Evolutionary conservation across 805 yeast genomes (phyloP).

Genomic region (Sugiyamaella americana): DNA sequence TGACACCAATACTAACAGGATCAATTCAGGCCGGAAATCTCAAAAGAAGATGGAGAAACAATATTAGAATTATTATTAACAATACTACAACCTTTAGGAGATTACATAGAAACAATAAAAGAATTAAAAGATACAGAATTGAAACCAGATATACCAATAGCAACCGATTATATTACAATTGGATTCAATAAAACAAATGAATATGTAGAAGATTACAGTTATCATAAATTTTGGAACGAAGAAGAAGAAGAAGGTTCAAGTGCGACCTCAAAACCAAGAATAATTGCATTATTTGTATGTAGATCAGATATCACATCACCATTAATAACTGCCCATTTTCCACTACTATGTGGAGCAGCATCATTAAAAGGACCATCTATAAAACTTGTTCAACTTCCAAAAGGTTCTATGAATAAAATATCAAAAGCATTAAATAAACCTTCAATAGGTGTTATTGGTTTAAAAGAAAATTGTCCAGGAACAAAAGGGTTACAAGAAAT

Average conservation of each 20-base stretch:
- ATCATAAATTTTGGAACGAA: background rate
- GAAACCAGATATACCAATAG: conserved; percentile 10
- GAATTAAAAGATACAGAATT: background rate
- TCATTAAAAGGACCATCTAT: conserved; percentile 4
- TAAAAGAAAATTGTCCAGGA: conserved; percentile 5
- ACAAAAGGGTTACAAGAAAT: background rate
- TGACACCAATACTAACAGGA: background rate
- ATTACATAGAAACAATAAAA: conserved; percentile 1
- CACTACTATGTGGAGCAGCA: conserved; percentile 18
- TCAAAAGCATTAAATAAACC: conserved; percentile 3
- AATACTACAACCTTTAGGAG: conserved; percentile 11
- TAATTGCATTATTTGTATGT: conserved; percentile 16
- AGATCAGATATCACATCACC: conserved; percentile 17
- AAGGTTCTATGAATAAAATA: conserved; percentile 14
- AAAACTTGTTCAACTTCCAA: conserved; percentile 18
- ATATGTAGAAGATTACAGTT: conserved; percentile 16
- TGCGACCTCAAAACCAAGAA: conserved; percentile 1
- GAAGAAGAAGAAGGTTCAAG: background rate
- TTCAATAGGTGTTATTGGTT: conserved; percentile 4
- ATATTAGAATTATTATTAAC: conserved; percentile 11
- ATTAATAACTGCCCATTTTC: conserved; percentile 18
- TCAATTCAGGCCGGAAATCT: conserved; percentile 13
- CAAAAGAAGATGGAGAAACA: conserved; percentile 9
- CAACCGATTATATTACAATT: conserved; percentile 8
- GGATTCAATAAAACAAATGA: conserved; percentile 21